Conservation (phyloP, 305 asterid genomes). For the Fraxinus paxiana region DNA sequence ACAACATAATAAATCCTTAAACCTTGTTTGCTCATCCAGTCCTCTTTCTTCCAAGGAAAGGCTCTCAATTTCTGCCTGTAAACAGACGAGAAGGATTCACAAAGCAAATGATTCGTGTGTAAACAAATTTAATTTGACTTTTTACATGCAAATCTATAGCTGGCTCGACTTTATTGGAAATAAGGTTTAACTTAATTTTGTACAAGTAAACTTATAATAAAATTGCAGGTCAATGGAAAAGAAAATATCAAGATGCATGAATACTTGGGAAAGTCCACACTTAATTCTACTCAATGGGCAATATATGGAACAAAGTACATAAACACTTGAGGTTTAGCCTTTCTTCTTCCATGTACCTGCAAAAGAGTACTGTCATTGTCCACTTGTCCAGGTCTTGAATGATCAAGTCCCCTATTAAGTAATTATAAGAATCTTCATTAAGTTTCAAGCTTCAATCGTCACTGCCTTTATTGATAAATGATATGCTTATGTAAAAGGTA, state of each 20-base stretch:
- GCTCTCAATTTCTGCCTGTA: slow-evolving; percentile 81
- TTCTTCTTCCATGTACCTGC: slow-evolving; percentile 49
- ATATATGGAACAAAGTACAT: slow-evolving; percentile 18
- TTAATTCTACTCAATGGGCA: slow-evolving; percentile 1
- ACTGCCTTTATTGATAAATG: slow-evolving; percentile 2
- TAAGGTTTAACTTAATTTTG: not conserved
- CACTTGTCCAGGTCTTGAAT: slow-evolving; percentile 70
- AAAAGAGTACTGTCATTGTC: slow-evolving; percentile 65
- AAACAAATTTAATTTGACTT: not conserved
- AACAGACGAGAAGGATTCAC: slow-evolving; percentile 25
- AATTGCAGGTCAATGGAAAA: not conserved
- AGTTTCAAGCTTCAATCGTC: slow-evolving; percentile 12
- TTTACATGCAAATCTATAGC: not conserved
- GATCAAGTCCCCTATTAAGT: slow-evolving; percentile 70
- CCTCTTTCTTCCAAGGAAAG: slow-evolving; percentile 73
- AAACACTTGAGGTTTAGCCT: slow-evolving; percentile 11
- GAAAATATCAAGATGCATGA: not conserved
- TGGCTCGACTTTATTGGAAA: not conserved
- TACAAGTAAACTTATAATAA: not conserved
- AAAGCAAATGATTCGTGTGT: slow-evolving; percentile 10
- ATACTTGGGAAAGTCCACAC: not conserved
- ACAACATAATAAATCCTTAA: slow-evolving; percentile 25
- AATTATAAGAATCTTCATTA: slow-evolving; percentile 27
- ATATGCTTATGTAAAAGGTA: not conserved
- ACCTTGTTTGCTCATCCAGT: slow-evolving; percentile 80